Conservation (phyloP, 148 eudicot genomes). For the Rhododendron simsii region DNA sequence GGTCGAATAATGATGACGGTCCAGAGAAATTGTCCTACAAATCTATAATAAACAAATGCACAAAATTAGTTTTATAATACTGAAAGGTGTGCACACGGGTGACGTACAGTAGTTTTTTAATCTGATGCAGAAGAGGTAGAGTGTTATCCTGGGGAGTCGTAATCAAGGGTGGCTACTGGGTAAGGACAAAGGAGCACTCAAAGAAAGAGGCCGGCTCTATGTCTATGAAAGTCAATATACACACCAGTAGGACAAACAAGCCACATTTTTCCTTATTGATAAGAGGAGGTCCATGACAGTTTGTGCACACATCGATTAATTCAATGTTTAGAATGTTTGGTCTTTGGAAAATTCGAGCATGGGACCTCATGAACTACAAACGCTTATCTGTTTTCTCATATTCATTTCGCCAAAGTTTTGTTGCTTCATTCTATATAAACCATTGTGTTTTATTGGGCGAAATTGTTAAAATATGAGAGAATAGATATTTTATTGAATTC, state of each 20-base stretch:
- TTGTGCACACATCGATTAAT: no score
- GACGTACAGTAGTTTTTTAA: not conserved
- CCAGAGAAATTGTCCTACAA: not conserved
- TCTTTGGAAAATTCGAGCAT: no score
- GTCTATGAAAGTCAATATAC: not conserved
- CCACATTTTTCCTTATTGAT: no score
- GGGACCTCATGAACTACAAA: no score
- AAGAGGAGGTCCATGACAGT: no score
- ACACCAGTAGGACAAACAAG: not conserved
- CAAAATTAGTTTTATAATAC: not conserved
- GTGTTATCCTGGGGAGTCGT: not conserved
- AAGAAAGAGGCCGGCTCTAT: not conserved
- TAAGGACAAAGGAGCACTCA: not conserved
- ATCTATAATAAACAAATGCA: not conserved
- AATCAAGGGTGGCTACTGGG: not conserved
- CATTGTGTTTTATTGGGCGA: not conserved
- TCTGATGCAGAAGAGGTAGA: not conserved
- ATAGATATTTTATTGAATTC: no score
- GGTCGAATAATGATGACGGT: not conserved
- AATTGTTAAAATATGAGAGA: not conserved
- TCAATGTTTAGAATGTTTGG: accelerated
- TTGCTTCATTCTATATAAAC: not conserved
- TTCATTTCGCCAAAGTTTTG: not conserved
- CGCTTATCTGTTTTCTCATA: no score
- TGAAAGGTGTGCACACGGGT: not conserved